Base-by-base conservation (phyloP, 2,329 filamentous ascomycete species). In the Pseudonectria foliicola region DNA sequence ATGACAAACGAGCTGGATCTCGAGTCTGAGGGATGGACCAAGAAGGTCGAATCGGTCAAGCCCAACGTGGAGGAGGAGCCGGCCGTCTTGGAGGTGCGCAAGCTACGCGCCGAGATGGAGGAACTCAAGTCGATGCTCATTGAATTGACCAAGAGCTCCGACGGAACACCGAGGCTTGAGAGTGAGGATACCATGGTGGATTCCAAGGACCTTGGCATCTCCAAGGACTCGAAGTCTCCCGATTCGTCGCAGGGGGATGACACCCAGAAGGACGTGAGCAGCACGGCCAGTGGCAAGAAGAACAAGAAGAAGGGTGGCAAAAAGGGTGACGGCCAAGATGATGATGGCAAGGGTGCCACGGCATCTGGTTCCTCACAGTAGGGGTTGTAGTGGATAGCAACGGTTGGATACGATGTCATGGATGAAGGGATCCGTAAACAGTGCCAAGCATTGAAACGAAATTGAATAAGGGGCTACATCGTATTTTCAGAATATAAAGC, bases 51-150 rank as follows among this genome's bases (percentile, higher is more conserved):
- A 33, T 64, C 68, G n/a, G 82, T 77, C 14, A 85, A 79, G 56
- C 84, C 88, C 1, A 87, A 96, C 57, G 75, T 96, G 4, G 82
- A 87, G 49, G 75, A 82, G 23, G 87, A 95, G 43, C 75, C 73
- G 10, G 79, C 82, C 2, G 77, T 86, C n/a, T 43, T 82, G 15
- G 87, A 94, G 56, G 66, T 82, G 18, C 64, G 63, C 47, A 70
- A 73, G 54, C 61, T 82, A 45, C 70, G 71, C 35, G 62, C 59
- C 7, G 80, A 83, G 51, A 64, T 82, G 7, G 66, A 70, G 10
- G 67, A 75, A 46, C 55, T 83, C 41, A 79, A 73, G 56, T 49
- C 54, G 4, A 50, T 77, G 54, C 40, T 78, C 33, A 45, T 45
- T 3, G 49, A 62, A 7, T 44, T 62, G 13, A 52, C 37, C 23